These are phyloP conservation scores for Myotisia sp. DNA, from an alignment of 2,329 filamentous ascomycete species.

Conservation along the genomic window DNA sequence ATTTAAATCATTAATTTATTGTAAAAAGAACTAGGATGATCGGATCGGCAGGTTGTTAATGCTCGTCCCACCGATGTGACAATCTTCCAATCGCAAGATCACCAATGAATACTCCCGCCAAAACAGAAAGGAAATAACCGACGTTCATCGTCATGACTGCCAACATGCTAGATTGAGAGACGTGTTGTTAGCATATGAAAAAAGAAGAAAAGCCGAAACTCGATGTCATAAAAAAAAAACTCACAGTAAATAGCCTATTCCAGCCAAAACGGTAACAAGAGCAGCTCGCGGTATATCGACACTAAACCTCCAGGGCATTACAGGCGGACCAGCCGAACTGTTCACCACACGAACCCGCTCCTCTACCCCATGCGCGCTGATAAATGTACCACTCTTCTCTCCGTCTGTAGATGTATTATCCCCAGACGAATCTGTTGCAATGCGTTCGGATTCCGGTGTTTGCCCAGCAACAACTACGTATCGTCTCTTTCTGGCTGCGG, in stretches of 20 bases:
- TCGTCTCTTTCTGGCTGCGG: conserved; percentile 56
- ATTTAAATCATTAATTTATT: too few species aligned
- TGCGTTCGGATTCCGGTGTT: conserved; percentile 37
- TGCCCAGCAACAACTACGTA: conserved; percentile 62
- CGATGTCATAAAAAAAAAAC: conserved; percentile 27
- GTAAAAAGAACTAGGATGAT: too few species aligned
- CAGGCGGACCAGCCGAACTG: conserved; percentile 35
- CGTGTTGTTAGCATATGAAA: conserved; percentile 10
- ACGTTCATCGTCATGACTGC: conserved; percentile 83
- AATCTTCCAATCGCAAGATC: conserved; percentile 68
- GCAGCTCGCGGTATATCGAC: conserved; percentile 61
- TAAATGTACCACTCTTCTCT: conserved; percentile 48
- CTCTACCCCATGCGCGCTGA: conserved; percentile 63
- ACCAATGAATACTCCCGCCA: conserved; percentile 69
- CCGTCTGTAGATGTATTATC: conserved; percentile 29
- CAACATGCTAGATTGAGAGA: conserved; percentile 88
- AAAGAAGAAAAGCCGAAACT: conserved; percentile 1
- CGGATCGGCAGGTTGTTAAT: conserved; percentile 26
- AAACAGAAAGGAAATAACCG: conserved; percentile 69
- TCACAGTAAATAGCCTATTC: conserved; percentile 73
- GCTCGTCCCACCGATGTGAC: conserved; percentile 34
- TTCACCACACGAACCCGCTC: conserved; percentile 64
- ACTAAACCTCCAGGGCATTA: conserved; percentile 63
- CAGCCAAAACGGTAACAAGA: conserved; percentile 58
- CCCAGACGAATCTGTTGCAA: conserved; percentile 27